Base-by-base conservation (phyloP, 2,329 filamentous ascomycete species). In the Penicillium sp. region DNA sequence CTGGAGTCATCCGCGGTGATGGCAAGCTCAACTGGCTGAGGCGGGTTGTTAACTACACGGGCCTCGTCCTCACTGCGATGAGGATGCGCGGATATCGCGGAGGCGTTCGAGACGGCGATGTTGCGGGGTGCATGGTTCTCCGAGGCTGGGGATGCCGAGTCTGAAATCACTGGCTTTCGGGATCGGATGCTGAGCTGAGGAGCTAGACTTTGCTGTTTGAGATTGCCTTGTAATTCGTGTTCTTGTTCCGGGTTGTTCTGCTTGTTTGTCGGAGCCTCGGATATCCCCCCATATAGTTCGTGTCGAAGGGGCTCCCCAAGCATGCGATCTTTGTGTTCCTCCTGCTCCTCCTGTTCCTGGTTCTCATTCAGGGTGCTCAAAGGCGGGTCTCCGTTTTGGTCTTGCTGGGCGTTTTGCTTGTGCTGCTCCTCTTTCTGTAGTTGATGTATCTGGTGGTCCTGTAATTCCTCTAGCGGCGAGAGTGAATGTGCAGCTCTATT, bases 1-100 rank as follows among this genome's bases (percentile, higher is more conserved):
- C 74, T 76, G 13, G 70, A 72, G 55, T 76, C 69, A 49, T 77
- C 68, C 39, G 65, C 61, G 7, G 68, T 61, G 45, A 71, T 59
- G 6, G 74, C 67, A 7, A 77, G 62, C 56, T 76, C 68, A 34
- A 74, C 64, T 7, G 73, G 71, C 39, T 68, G 56, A 22, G 60
- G 47, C 14, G 60, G 56, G 26, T 64, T 46, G 31, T 68, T 68
- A 32, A 68, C 56, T 3, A 61, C 53, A 3, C 66, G 57, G 5
- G 63, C 57, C 22, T 61, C 62, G 32, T 26, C 39, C 22, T 57
- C 55, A 14, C 61, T 62, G 18, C 67, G 67, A 14, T 64, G 63
- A 6, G 61, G 63, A 44, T 67, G 62, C 20, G 38, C 20, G n/a
- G 62, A 62, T 22, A 53, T 18, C 9, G 11, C 18, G 14, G 61